Evolutionary conservation across 306 rosid genomes (phyloP), one percentile per base, ranked within the genome.

Genomic region (Vigna hirtella): DNA sequence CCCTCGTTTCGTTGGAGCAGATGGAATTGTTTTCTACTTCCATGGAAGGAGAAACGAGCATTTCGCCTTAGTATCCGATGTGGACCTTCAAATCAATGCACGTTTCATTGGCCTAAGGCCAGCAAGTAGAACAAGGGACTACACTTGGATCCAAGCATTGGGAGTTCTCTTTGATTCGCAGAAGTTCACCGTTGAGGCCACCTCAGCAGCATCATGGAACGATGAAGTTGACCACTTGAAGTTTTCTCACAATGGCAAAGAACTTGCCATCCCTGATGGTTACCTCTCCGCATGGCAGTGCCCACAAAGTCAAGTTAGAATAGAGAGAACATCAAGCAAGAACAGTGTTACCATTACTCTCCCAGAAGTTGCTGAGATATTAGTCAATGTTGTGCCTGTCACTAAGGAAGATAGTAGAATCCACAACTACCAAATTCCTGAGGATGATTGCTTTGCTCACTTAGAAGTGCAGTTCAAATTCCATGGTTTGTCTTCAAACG

Each of bases 401-500:
- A 91, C 93, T 0, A 80, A 85, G 79, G 96, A 94, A 80, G 98
- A 94, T 13, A 93, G 91, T 28, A 85, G 88, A 76, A 85, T 90
- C 61, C 96, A 91, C 72, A 90, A 83, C 82, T 94, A 94, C 48
- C 86, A 77, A 63, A 90, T 94, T 49, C 98, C 97, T 11, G 75
- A 66, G 13, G 71, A 90, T 55, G 87, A 94, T 82, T 89, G 97
- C 62, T 91, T 90, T 74, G 90, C 93, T 45, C 98, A 91, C 66
- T 79, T 94, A 85, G 98, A 94, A 28, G 91, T 90, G 3, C 98
- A 94, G 84, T 94, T 94, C 75, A 85, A 88, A 72, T 94, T 94
- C 87, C 72, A 83, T 4, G 87, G 81, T 28, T 56, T 91, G n/a
- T 89, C 97, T 1, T 52, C 87, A 0, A 84, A 88, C 64, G 93